phyloP scores from a whole-genome alignment of 148 eudicot genomes.

The Chenopodium formosanum region DNA sequence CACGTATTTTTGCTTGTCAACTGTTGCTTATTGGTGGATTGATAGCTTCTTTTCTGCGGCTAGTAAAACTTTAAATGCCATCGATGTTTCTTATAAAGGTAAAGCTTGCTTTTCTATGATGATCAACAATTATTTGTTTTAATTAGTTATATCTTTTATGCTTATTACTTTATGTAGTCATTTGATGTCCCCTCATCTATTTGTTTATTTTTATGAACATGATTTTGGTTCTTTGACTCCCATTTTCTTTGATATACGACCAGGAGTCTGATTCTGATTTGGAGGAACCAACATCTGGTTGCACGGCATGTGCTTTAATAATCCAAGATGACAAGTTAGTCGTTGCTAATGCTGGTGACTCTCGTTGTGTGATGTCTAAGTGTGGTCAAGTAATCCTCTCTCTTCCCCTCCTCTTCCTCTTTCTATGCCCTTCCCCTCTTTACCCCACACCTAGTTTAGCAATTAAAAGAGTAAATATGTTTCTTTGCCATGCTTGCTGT shows the following conservation, averaged over 20 bases:
- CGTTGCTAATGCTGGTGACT: constrained; percentile 94
- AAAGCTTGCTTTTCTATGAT: not conserved
- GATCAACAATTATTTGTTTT: not conserved
- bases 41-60: too few species aligned
- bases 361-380: constrained; percentile 77
- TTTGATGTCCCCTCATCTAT: not conserved
- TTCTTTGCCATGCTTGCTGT: not conserved
- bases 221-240: not conserved
- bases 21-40: too few species aligned
- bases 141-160: not conserved
- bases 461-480: too few species aligned
- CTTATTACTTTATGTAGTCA: not conserved
- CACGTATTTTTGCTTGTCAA: too few species aligned
- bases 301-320: constrained; percentile 78
- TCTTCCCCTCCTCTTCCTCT: not conserved
- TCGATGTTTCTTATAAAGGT: not conserved
- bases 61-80: not conserved
- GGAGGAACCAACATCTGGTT: constrained; percentile 56
- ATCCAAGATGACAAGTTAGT: constrained; percentile 49
- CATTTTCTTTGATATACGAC: constrained; percentile 1
- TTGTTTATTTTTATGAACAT: not conserved
- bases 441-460: too few species aligned
- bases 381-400: constrained; percentile 55
- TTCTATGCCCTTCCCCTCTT: too few species aligned
- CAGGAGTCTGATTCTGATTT: constrained; percentile 50